phyloP scores from a whole-genome alignment of 1,139 yeast species.

The Magnusiomyces fungicola region DNA sequence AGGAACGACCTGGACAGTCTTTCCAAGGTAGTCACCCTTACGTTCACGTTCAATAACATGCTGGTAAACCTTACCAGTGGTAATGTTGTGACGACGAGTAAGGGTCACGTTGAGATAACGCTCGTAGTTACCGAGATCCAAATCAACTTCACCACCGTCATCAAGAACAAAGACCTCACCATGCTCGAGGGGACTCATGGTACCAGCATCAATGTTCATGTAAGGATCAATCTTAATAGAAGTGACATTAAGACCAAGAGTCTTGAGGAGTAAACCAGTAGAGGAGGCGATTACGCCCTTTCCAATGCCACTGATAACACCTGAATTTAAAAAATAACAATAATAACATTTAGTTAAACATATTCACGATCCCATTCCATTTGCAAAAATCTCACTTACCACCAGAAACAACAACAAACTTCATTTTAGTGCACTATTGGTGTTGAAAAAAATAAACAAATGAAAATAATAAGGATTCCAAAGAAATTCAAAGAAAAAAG shows the following conservation, averaged over 20 bases:
- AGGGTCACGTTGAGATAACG: constrained; percentile 89
- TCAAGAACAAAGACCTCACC: constrained; percentile 97
- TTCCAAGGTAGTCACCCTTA: constrained; percentile 95
- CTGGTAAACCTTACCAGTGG: constrained; percentile 95
- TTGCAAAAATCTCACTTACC: constrained; percentile 36
- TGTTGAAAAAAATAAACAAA: background rate
- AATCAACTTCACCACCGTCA: constrained; percentile 98
- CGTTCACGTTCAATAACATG: constrained; percentile 93
- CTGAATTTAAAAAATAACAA: constrained; percentile 29
- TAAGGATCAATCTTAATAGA: constrained; percentile 98
- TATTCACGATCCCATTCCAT: no score
- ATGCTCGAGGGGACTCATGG: constrained; percentile 98
- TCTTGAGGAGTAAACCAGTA: constrained; percentile 89
- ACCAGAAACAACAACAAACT: constrained; percentile 96
- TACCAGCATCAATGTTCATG: constrained; percentile 98
- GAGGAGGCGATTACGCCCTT: constrained; percentile 97
- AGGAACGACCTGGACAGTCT: constrained; percentile 99
- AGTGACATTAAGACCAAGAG: constrained; percentile 89
- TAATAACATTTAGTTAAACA: constrained; percentile 61
- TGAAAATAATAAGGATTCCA: background rate
- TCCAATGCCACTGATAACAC: constrained; percentile 98
- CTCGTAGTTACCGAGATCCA: constrained; percentile 96
- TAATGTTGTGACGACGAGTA: constrained; percentile 90
- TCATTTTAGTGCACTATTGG: constrained; percentile 43
- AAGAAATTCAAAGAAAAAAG: background rate